Base-by-base conservation (phyloP, 2,329 filamentous ascomycete species). In the Chaetomium olivaceum region DNA sequence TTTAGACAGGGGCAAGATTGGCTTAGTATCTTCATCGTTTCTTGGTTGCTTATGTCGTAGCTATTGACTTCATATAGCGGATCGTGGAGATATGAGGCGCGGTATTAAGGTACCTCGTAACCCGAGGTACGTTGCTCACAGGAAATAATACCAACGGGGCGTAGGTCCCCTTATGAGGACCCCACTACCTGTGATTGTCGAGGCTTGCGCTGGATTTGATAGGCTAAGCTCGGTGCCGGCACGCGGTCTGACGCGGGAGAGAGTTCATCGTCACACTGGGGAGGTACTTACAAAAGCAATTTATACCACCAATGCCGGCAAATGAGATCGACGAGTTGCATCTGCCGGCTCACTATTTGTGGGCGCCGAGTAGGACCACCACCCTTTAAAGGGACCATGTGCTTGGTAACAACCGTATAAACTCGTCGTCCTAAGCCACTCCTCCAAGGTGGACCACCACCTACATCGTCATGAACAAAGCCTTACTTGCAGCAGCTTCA, bases 231-330 rank as follows among this genome's bases (percentile, higher is more conserved):
- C 4, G 46, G n/a, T 23, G 21, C 46, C 46, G 21, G 46, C 9
- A 23, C n/a, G 19, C 7, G n/a, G 46, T 48, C n/a, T 21, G 46
- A 23, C n/a, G 21, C 46, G 46, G 46, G 8, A 1, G 7, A 6
- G 8, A 48, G n/a, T 23, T 7, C n/a, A n/a, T 21, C 3, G n/a
- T 48, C 46, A 48, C 46, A 48, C 46, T 48, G 1, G 19, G 21
- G 19, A 23, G 3, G 4, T 23, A 48, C n/a, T 21, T 23, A 23
- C 5, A 48, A 3, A 8, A 48, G 16, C 56, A 67, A 61, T 67
- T 39, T 67, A 60, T 23, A 51, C 27, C 9, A 29, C 39, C 59
- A 62, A 62, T 62, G 59, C 60, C 66, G 66, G 66, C 62, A 67
- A 65, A 63, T 67, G 60, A 39, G 39, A 61, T 62, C 60, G 39